Evolutionary conservation across 1,284 basidiomycete genomes (phyloP).

Genomic region (Microbotryum saponariae): DNA sequence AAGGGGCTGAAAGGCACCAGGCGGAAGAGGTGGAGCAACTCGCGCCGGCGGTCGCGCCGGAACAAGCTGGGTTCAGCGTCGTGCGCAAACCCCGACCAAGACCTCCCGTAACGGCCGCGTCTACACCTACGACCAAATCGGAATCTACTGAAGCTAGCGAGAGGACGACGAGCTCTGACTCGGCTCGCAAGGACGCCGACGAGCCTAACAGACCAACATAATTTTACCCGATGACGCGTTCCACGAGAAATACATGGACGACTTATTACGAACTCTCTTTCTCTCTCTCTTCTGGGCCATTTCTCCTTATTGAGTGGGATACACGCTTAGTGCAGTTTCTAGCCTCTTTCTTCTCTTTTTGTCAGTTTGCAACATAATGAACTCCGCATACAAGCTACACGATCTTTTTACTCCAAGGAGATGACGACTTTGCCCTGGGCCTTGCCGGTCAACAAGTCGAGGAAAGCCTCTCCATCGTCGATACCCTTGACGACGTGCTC

Average conservation of each 20-base stretch:
- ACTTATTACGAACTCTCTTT: too few species aligned
- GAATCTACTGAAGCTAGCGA: too few species aligned
- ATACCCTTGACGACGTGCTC: constrained; percentile 32
- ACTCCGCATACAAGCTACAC: not conserved
- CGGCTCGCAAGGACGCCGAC: too few species aligned
- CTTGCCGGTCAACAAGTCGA: constrained; percentile 26
- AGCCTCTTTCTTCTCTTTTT: too few species aligned
- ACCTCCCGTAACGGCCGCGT: not conserved
- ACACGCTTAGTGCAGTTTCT: too few species aligned
- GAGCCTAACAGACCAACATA: too few species aligned
- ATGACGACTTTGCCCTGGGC: constrained; percentile 32
- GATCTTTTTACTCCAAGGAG: constrained; percentile 9
- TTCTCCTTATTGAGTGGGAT: too few species aligned
- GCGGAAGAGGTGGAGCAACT: constrained; percentile 1
- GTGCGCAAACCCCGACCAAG: constrained; percentile 23
- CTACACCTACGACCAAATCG: not conserved
- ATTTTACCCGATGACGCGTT: too few species aligned
- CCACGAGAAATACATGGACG: too few species aligned
- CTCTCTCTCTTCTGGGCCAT: too few species aligned
- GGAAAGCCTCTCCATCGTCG: constrained; percentile 34
- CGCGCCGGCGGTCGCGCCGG: not conserved
- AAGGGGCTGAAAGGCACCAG: not conserved
- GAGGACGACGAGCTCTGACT: too few species aligned
- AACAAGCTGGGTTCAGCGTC: constrained; percentile 27
- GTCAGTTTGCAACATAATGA: too few species aligned